Conservation (phyloP, 768 basidiomycete species). For the Boletus sp. region DNA sequence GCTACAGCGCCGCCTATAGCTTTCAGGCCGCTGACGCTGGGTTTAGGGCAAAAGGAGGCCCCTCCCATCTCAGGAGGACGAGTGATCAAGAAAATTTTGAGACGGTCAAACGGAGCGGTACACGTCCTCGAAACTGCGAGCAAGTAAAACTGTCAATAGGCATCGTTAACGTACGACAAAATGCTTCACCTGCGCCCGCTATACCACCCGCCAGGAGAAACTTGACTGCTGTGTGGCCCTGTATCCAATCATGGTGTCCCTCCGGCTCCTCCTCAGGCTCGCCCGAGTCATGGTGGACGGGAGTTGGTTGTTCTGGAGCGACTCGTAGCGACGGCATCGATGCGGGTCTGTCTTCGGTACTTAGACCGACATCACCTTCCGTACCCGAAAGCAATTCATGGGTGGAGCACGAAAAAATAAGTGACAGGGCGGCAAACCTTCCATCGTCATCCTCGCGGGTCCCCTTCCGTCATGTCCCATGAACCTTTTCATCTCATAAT, state of each 20-base stretch:
- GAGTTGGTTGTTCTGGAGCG: slow-evolving; percentile 12
- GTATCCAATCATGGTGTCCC: slow-evolving; percentile 60
- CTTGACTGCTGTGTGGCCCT: slow-evolving; percentile 72
- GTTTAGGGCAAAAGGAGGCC: slow-evolving; percentile 41
- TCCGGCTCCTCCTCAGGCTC: slow-evolving; percentile 58
- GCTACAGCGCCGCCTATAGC: slow-evolving; percentile 70
- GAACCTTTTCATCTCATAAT: slow-evolving; percentile 68
- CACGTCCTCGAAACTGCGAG: slow-evolving; percentile 86
- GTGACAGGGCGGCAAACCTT: slow-evolving; percentile 53
- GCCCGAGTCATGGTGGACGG: slow-evolving; percentile 33
- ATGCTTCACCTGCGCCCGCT: slow-evolving; percentile 81
- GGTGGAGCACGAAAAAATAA: slow-evolving; percentile 14
- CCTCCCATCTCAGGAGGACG: slow-evolving; percentile 73
- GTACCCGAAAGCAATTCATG: slow-evolving; percentile 26
- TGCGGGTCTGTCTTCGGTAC: slow-evolving; percentile 70
- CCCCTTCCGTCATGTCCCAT: slow-evolving; percentile 76
- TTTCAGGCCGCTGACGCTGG: slow-evolving; percentile 52
- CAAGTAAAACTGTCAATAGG: slow-evolving; percentile 4
- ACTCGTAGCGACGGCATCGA: slow-evolving; percentile 20
- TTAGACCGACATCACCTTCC: slow-evolving; percentile 74
- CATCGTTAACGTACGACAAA: neutral
- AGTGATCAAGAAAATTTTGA: slow-evolving; percentile 96
- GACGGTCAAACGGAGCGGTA: slow-evolving; percentile 95
- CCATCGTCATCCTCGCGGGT: slow-evolving; percentile 81
- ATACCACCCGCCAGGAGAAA: slow-evolving; percentile 93